phyloP scores from a whole-genome alignment of 331 rosid species.

The Arachis monticola region DNA sequence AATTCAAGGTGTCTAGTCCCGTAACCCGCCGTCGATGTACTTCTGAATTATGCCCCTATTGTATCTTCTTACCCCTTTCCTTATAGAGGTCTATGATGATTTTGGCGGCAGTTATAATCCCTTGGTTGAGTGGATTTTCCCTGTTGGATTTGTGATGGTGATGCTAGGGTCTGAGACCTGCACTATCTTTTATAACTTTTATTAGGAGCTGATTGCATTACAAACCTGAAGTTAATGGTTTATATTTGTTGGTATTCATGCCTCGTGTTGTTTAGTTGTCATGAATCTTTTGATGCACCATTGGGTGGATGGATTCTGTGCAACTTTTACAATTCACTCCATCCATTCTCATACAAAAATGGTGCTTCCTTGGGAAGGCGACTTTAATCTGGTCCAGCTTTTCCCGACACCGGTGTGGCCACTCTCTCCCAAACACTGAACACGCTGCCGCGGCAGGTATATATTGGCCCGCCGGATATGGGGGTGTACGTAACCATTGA shows the following conservation, averaged over 20 bases:
- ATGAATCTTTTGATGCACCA: background rate
- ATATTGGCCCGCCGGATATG: no score
- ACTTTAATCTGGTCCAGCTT: background rate
- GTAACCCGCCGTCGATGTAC: background rate
- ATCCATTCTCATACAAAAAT: background rate
- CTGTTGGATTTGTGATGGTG: conserved; percentile 10
- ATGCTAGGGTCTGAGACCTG: conserved; percentile 30
- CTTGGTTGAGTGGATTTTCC: conserved; percentile 9
- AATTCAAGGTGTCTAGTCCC: conserved; percentile 18
- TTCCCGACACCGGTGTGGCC: background rate
- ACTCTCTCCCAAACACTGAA: no score
- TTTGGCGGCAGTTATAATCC: background rate
- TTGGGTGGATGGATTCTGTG: background rate
- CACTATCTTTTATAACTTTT: background rate
- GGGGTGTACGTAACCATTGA: no score
- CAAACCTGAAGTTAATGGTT: background rate
- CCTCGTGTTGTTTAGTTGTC: conserved; percentile 7
- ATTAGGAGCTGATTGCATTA: background rate
- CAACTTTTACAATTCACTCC: conserved; percentile 1
- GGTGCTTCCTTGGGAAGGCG: background rate
- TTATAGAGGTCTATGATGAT: background rate
- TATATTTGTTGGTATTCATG: background rate
- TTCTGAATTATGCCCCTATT: background rate
- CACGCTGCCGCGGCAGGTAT: no score
- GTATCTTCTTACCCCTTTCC: background rate